phyloP scores from a whole-genome alignment of 257 asterid species.

The Phtheirospermum japonicum region DNA sequence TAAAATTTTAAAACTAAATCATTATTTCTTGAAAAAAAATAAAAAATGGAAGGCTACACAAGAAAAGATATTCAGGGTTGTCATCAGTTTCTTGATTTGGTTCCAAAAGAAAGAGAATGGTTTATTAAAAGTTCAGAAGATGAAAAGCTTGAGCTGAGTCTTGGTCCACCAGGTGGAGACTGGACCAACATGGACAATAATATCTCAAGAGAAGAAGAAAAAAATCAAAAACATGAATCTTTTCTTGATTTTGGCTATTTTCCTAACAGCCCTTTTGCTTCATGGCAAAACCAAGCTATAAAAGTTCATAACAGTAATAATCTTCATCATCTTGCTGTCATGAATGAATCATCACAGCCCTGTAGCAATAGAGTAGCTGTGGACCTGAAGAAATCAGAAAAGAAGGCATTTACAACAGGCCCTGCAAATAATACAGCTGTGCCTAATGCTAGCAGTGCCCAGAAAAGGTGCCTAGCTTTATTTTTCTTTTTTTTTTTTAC shows the following conservation, averaged over 20 bases:
- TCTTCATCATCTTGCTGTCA: constrained; percentile 27
- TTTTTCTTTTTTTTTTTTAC: constrained; percentile 32
- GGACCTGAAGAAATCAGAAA: constrained; percentile 51
- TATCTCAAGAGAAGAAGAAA: too few relatives aligned
- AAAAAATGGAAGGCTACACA: constrained; percentile 59
- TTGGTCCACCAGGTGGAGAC: constrained; percentile 76
- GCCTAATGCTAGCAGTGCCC: constrained; percentile 59
- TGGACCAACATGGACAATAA: constrained; percentile 34
- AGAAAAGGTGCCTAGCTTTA: constrained; percentile 68
- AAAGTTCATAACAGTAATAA: too few relatives aligned
- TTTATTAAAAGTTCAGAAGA: constrained; percentile 50
- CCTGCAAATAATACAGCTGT: constrained; percentile 21
- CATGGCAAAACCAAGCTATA: constrained; percentile 38
- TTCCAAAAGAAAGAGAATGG: constrained; percentile 35
- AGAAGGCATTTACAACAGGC: constrained; percentile 47
- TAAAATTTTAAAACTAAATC: too few relatives aligned
- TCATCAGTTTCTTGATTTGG: constrained; percentile 67
- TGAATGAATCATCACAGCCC: constrained; percentile 64
- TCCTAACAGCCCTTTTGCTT: constrained; percentile 23
- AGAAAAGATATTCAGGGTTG: constrained; percentile 23
- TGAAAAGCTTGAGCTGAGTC: constrained; percentile 73
- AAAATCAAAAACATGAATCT: constrained; percentile 8
- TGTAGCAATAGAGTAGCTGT: constrained; percentile 36
- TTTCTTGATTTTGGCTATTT: constrained; percentile 31
- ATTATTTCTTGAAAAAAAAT: neutral